Conservation (phyloP, 345 rosid genomes). For the Bruguiera parviflora region DNA sequence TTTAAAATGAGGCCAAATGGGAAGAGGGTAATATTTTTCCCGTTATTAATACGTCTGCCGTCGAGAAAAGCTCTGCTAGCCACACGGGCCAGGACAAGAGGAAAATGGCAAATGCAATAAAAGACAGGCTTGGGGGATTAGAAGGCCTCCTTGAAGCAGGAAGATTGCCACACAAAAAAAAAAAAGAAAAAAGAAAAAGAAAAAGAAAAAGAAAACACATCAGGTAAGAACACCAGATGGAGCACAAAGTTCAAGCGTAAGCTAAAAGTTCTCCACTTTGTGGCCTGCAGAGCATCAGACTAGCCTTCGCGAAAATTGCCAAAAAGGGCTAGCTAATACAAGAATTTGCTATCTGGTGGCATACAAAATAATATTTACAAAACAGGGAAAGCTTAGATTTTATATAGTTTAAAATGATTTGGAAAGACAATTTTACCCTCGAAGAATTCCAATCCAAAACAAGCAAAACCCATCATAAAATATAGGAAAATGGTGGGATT, state of each 20-base stretch:
- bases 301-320: neutral
- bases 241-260: constrained; percentile 4
- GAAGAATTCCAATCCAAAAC: too few relatives aligned
- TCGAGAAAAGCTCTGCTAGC: constrained; percentile 7
- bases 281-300: constrained; percentile 14
- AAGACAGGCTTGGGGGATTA: constrained; percentile 3
- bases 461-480: too few relatives aligned
- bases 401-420: too few relatives aligned
- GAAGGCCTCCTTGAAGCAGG: neutral
- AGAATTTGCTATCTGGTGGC: too few relatives aligned
- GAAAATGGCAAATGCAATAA: constrained; percentile 28
- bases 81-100: constrained; percentile 9
- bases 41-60: too few relatives aligned
- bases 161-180: neutral
- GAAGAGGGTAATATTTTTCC: too few relatives aligned
- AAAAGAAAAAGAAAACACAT: neutral
- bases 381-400: too few relatives aligned
- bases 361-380: too few relatives aligned
- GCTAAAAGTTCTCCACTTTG: constrained; percentile 1
- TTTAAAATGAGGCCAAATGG: too few relatives aligned
- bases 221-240: neutral
- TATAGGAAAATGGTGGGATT: too few relatives aligned
- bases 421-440: too few relatives aligned
- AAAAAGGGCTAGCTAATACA: too few relatives aligned
- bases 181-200: neutral